phyloP scores from a whole-genome alignment of 495 filamentous ascomycete genomes.

The Aspergillus hancockii region DNA sequence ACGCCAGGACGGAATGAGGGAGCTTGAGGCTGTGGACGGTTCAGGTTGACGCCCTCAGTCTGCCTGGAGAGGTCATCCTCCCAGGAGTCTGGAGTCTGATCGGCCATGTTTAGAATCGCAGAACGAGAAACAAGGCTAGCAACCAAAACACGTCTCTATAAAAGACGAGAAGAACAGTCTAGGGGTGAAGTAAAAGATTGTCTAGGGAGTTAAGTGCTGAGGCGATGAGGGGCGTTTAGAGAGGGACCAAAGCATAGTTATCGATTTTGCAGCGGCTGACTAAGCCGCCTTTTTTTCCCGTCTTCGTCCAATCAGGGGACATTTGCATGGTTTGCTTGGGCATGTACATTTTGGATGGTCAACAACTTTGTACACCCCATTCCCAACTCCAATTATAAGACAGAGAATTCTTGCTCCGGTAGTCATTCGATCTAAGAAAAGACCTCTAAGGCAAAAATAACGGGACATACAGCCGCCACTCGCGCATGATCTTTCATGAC shows the following conservation, averaged over 20 bases:
- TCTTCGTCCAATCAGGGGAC: conserved; percentile 4
- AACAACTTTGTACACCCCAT: no score
- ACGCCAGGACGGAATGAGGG: conserved; percentile 65
- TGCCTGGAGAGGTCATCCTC: conserved; percentile 90
- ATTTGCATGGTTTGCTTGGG: background rate
- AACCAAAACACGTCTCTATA: conserved; percentile 21
- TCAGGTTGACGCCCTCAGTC: conserved; percentile 80
- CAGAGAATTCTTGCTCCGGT: no score
- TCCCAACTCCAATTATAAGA: no score
- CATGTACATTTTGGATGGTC: background rate
- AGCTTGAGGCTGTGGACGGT: conserved; percentile 68
- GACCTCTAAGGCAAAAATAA: no score
- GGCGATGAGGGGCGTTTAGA: conserved; percentile 24
- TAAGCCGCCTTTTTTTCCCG: conserved; percentile 33
- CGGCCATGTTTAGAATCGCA: conserved; percentile 64
- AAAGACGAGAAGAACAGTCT: conserved; percentile 4
- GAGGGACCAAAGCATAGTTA: background rate
- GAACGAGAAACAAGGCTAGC: conserved; percentile 26
- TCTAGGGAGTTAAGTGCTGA: conserved; percentile 7
- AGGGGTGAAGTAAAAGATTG: conserved; percentile 12
- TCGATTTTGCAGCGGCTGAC: conserved; percentile 42
- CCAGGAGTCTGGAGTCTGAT: conserved; percentile 82
- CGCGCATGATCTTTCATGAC: background rate
- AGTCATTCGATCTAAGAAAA: no score
- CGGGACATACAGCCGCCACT: no score